Base-by-base conservation (phyloP, 2,329 filamentous ascomycete genomes). In the Teratosphaeria destructans region DNA sequence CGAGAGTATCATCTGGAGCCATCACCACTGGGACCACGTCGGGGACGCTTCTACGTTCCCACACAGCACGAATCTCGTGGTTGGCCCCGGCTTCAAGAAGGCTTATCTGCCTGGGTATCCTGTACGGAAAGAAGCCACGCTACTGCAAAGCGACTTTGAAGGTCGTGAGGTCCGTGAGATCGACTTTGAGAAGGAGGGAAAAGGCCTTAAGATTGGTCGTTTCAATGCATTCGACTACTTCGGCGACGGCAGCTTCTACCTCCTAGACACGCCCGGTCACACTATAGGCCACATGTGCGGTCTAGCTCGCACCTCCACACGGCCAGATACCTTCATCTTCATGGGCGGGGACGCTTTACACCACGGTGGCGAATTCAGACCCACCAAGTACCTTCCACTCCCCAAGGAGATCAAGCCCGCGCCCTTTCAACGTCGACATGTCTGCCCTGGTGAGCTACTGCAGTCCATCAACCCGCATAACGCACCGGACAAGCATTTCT, bases 221-320 rank as follows among this genome's bases (percentile, higher is more conserved):
- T 81, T 80, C 65, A 64, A 72, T 35, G 79, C 79, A 1, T 69
- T 73, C 29, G 82, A 85, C 65, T 83, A 77, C 65, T 84, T 83
- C 59, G 76, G 77, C 3, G 82, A 85, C 65, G 81, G 81, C 0
- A 77, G 72, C 26, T 81, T 85, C 63, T 83, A 82, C 65, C 72
- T 84, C 1, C 72, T 84, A 32, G 72, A 81, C 62, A 75, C 77
- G 3, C 80, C 81, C 0, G 82, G 82, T 1, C 81, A 83, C 64
- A 75, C 77, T 0, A 68, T 79, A 11, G 79, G 78, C 1, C 80
- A 82, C 64, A 70, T 81, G n/a, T 77, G 75, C 59, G 81, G 73
- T 3, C 71, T 83, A 0, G 80, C 78, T 1, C 71, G 80, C 7
- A 77, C 75, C 0, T 64, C 70, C 3, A 63, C 65, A 2, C 61